Evolutionary conservation across 768 basidiomycete species (phyloP).

Genomic region (Tephrocybe rancida): DNA sequence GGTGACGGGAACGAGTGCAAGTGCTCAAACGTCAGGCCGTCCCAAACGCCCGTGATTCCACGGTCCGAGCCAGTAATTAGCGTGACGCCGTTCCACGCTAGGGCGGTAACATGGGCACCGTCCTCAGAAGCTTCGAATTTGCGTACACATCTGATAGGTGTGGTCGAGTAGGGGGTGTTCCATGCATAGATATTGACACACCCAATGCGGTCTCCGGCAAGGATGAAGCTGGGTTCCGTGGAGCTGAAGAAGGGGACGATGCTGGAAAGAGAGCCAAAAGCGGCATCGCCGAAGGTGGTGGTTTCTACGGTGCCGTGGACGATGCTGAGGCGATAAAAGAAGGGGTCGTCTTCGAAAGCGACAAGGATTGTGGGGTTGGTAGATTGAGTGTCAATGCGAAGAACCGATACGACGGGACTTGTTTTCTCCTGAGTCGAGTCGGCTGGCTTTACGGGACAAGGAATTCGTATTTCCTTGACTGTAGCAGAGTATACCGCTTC

Average conservation of each 20-base stretch:
- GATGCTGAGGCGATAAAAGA: constrained; percentile 55
- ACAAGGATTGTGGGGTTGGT: constrained; percentile 44
- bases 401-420: constrained; percentile 11
- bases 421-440: constrained; percentile 10
- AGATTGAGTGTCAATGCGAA: constrained; percentile 30
- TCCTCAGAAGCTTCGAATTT: constrained; percentile 69
- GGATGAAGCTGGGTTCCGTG: constrained; percentile 47
- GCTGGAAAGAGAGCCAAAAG: constrained; percentile 52
- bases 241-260: constrained; percentile 48
- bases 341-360: constrained; percentile 48
- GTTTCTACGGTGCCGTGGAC: constrained; percentile 28
- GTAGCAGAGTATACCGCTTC: constrained; percentile 18
- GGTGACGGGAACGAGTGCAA: constrained; percentile 59
- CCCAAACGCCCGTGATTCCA: constrained; percentile 65
- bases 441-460: constrained; percentile 30
- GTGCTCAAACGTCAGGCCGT: constrained; percentile 61
- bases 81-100: constrained; percentile 61
- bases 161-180: constrained; percentile 20
- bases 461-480: constrained; percentile 33
- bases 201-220: constrained; percentile 69
- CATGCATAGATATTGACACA: constrained; percentile 65
- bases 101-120: constrained; percentile 57
- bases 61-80: constrained; percentile 67
- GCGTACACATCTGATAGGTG: constrained; percentile 34
- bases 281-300: constrained; percentile 52